These are phyloP conservation scores for Drechslerella coelobrocha DNA, from an alignment of 2,329 filamentous ascomycete genomes.

Conservation along the genomic window DNA sequence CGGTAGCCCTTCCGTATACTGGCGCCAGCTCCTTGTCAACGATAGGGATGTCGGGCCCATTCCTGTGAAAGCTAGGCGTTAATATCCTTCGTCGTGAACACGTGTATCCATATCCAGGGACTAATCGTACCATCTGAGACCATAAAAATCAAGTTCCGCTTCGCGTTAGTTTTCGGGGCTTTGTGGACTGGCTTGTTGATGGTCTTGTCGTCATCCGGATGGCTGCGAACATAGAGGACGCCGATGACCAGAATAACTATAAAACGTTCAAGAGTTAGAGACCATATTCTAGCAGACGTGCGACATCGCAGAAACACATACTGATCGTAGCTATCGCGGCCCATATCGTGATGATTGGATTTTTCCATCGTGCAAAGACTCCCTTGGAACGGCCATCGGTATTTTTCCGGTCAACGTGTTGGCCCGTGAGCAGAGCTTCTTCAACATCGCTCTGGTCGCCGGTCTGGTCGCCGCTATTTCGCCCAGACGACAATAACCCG, in stretches of 20 bases:
- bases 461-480: slow-evolving; percentile 39
- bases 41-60: slow-evolving; percentile 94
- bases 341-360: slow-evolving; percentile 48
- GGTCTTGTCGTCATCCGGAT: slow-evolving; percentile 56
- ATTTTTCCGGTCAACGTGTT: slow-evolving; percentile 43
- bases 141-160: slow-evolving; percentile 98
- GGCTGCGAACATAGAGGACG: slow-evolving; percentile 52
- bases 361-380: slow-evolving; percentile 34
- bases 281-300: slow-evolving; percentile 56
- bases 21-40: slow-evolving; percentile 83
- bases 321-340: slow-evolving; percentile 53
- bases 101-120: too few species aligned
- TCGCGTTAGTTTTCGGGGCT: slow-evolving; percentile 58
- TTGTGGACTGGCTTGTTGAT: slow-evolving; percentile 57
- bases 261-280: slow-evolving; percentile 55
- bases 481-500: slow-evolving; percentile 39
- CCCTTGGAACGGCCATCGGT: slow-evolving; percentile 14
- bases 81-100: not conserved
- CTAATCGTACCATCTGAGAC: slow-evolving; percentile 76
- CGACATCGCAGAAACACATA: slow-evolving; percentile 31
- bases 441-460: slow-evolving; percentile 45
- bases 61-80: slow-evolving; percentile 29
- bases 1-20: slow-evolving; percentile 74
- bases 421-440: slow-evolving; percentile 51
- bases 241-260: slow-evolving; percentile 53